These are phyloP conservation scores for Populus trichocarpa DNA, from an alignment of 441 rosid species.

Conservation along the genomic window DNA sequence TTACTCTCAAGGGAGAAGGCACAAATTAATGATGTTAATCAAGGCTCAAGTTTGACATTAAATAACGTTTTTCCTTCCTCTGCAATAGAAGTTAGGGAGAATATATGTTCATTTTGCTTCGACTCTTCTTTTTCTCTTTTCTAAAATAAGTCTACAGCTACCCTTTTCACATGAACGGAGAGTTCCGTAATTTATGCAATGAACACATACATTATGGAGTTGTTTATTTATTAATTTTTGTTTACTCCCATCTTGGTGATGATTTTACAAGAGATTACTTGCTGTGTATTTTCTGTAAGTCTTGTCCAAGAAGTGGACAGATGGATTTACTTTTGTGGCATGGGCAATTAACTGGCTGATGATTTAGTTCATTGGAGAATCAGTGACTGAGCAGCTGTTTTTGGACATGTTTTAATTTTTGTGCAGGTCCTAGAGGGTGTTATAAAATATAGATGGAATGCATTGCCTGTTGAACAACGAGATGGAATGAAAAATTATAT, in stretches of 20 bases:
- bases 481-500: conserved; percentile 99
- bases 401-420: neutral
- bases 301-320: neutral
- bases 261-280: neutral
- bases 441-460: conserved; percentile 99
- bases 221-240: neutral
- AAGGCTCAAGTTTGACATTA: neutral
- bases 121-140: neutral
- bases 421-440: conserved; percentile 95
- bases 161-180: neutral
- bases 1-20: neutral
- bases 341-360: neutral
- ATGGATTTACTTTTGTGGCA: neutral
- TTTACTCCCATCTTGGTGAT: neutral
- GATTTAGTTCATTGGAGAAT: neutral
- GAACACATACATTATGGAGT: neutral
- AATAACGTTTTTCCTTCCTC: no score
- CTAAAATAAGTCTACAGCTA: neutral
- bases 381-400: neutral
- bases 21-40: neutral
- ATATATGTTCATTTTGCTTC: neutral
- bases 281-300: neutral
- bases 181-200: neutral
- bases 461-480: conserved; percentile 92
- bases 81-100: no score